Percentiles rank a stretch among this genome's conserved stretches.
Conservation (phyloP, 306 rosid genomes). For the Sechiopsis laciniata region DNA sequence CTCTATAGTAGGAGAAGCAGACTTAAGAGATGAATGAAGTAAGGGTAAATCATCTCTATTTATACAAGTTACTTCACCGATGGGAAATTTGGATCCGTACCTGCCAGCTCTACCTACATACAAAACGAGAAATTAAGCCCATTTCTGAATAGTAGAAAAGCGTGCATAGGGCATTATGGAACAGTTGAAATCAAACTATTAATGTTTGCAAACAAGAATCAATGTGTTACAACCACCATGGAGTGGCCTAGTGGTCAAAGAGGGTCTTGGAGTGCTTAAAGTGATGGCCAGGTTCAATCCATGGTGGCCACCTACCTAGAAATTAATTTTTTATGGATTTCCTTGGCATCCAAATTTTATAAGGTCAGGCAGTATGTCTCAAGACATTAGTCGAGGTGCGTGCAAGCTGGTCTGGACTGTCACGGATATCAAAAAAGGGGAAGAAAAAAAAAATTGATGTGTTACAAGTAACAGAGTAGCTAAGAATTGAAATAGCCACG, state of each 20-base stretch:
- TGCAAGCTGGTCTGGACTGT: too few relatives aligned
- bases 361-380: too few relatives aligned
- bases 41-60: conserved; percentile 56
- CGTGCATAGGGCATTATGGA: neutral
- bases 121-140: conserved; percentile 27
- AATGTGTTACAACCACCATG: neutral
- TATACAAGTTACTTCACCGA: conserved; percentile 85
- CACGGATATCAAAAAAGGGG: too few relatives aligned
- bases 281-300: too few relatives aligned
- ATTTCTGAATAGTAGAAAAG: neutral
- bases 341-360: too few relatives aligned
- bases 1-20: conserved; percentile 72
- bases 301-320: too few relatives aligned
- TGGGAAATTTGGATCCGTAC: conserved; percentile 74
- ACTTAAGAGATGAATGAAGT: conserved; percentile 67
- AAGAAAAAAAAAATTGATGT: too few relatives aligned
- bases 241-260: too few relatives aligned
- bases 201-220: neutral
- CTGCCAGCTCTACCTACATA: conserved; percentile 93
- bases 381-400: too few relatives aligned
- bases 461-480: neutral
- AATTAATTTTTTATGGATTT: too few relatives aligned
- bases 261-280: too few relatives aligned
- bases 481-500: neutral
- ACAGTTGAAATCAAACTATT: neutral